Base-by-base conservation (phyloP, 371 early-diverging fungal genomes). In the Massospora cicadina region DNA sequence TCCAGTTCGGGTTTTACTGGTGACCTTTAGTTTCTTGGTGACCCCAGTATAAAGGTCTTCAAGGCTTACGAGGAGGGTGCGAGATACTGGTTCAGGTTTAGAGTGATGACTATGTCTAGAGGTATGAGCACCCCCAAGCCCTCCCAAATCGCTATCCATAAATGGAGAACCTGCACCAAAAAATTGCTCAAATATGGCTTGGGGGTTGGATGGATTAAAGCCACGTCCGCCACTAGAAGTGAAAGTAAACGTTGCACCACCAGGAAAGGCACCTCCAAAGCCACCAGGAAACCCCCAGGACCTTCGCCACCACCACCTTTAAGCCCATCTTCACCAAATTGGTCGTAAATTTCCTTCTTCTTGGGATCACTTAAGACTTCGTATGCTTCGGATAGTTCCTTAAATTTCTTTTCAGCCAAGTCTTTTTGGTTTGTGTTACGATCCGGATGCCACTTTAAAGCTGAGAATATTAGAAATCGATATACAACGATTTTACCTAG, bases 31-130 rank as follows among this genome's bases (percentile, higher is more conserved):
- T 60, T 87, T 85, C 73, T 95, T 98, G 30, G 87, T 85, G 0
- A 79, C 74, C 53, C 98, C 99, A 33, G 76, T 89, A 75, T 89
- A 91, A 54, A 99, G 76, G 60, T 98, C 99, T 71, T 97, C 95
- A 55, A 99, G 82, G 26, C 90, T 75, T 24, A 90, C 79, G 0
- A 88, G 85, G 55, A 95, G 72, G 17, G 74, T 72, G 26, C 89
- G 79, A 33, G 80, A 79, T 29, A 91, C 79, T 13, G 86, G 74
- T 56, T 76, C 74, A 13, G 82, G 76, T 60, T 62, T 62, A 65
- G 33, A 29, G 55, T 61, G 57, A n/a, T 72, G 61, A 21, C 74
- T 68, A 28, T 72, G 74, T n/a, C 74, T 70, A 62, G 72, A 71
- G 25, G 71, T 75, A 2, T 68, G 66, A 67, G 71, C 70, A 17